These are phyloP conservation scores for Amoeboaphelidium protococcarum DNA, from an alignment of 371 early-diverging fungal species.

Conservation along the genomic window DNA sequence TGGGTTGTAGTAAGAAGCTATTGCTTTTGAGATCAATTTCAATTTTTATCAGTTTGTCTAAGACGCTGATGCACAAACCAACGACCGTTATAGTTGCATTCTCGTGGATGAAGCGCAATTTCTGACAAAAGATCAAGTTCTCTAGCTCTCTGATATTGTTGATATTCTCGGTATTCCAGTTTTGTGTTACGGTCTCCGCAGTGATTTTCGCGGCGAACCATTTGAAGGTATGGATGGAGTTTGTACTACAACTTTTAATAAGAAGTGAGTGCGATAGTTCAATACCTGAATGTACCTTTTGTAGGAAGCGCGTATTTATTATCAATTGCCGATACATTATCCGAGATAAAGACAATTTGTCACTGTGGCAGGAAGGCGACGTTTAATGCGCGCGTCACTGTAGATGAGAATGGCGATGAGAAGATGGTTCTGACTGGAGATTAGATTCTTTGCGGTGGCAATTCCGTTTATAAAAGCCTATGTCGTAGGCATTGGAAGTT, in stretches of 20 bases:
- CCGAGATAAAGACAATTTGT: constrained; percentile 1
- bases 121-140: neutral
- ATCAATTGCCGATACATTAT: neutral
- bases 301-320: neutral
- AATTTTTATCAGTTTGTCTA: neutral
- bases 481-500: neutral
- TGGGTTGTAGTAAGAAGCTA: neutral
- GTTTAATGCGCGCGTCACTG: neutral
- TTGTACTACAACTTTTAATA: too few relatives aligned
- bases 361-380: constrained; percentile 1
- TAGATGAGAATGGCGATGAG: neutral
- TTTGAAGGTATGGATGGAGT: too few relatives aligned
- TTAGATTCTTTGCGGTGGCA: neutral
- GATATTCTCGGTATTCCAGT: neutral
- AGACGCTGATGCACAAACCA: neutral
- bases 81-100: neutral
- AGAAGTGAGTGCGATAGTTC: too few relatives aligned
- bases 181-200: neutral
- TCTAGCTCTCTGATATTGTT: neutral
- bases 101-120: constrained; percentile 1
- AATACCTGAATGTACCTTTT: too few relatives aligned
- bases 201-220: neutral
- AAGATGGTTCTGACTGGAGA: neutral
- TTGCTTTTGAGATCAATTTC: neutral
- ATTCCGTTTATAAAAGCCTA: neutral